Base-by-base conservation (phyloP, 257 asterid species). In the Jacaranda copaia region DNA sequence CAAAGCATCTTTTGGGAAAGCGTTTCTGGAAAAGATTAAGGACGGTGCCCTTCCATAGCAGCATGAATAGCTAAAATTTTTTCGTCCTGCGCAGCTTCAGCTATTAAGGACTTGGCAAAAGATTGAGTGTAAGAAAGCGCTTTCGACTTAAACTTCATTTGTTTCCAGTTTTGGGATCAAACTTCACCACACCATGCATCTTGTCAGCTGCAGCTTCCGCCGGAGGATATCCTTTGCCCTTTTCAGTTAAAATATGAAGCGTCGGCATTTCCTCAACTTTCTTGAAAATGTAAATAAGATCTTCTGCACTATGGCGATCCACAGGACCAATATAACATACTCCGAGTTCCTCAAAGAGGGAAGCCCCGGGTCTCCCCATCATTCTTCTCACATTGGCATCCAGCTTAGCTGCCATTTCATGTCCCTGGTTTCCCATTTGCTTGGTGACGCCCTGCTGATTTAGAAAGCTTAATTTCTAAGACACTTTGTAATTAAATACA, bases 41-140 rank as follows among this genome's bases (percentile, higher is more conserved):
- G 0, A 92, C 96, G 0, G 94, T 91, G 8, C 96, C 96, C 96
- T 40, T 94, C 96, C 96, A 89, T 91, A 0, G 96, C 94, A 0
- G 94, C 96, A 73, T 88, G 96, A n/a, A 90, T 83, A 0, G 96
- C 96, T n/a, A 90, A 86, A 7, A 90, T 76, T 53, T 80, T 84
- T 4, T 84, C 78, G 74, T 91, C 96, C 8, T 53, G 18, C 85
- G 85, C 89, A 0, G 96, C 94, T 78, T 91, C 94, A 0, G 90
- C 86, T 3, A 86, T 78, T 8, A 91, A 56, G 5, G 92, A 71
- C 66, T 86, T 86, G 0, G 94, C 96, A 62, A 91, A 91, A 81
- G 89, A 91, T 49, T 83, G 87, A 0, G 96, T 91, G 68, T 89
- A 89, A 1, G 92, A 56, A n/a, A 65, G 57, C 0, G 91, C 86